Evolutionary conservation across 768 basidiomycete genomes (phyloP).

Genomic region (Trametes coccinea): DNA sequence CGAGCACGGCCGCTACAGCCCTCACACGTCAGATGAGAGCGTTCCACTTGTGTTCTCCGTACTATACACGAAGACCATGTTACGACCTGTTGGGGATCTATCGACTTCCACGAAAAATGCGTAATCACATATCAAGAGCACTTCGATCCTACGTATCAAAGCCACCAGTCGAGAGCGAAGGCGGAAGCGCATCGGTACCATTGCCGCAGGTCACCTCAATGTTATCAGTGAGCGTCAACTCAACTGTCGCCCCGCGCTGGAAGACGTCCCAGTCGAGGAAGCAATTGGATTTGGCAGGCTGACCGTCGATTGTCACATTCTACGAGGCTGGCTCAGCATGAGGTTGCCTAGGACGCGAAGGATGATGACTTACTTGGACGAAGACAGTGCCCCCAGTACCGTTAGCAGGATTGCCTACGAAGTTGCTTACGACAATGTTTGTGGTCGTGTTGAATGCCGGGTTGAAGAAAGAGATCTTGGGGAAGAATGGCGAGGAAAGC

Average conservation of each 20-base stretch:
- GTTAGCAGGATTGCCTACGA: slow-evolving; percentile 50
- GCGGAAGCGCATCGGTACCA: slow-evolving; percentile 49
- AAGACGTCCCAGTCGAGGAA: slow-evolving; percentile 69
- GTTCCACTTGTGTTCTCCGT: neutral
- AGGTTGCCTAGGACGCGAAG: neutral
- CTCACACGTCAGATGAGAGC: too few relatives aligned
- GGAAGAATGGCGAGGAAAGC: slow-evolving; percentile 64
- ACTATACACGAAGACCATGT: neutral
- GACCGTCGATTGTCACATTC: slow-evolving; percentile 59
- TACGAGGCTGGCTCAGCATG: slow-evolving; percentile 22
- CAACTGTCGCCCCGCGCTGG: slow-evolving; percentile 49
- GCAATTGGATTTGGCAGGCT: slow-evolving; percentile 60
- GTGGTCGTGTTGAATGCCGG: slow-evolving; percentile 58
- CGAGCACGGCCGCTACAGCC: too few relatives aligned
- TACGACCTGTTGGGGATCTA: too few relatives aligned
- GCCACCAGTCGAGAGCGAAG: slow-evolving; percentile 64
- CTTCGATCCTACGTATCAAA: slow-evolving; percentile 29
- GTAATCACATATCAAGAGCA: neutral
- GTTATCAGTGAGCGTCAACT: slow-evolving; percentile 55
- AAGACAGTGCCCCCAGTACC: slow-evolving; percentile 59
- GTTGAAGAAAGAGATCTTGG: slow-evolving; percentile 59
- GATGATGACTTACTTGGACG: slow-evolving; percentile 45
- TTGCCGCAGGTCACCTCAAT: slow-evolving; percentile 48
- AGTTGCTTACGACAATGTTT: slow-evolving; percentile 50
- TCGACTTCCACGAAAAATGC: too few relatives aligned